Base-by-base conservation (phyloP, 1,284 basidiomycete genomes). In the Golubevia pallescens region DNA sequence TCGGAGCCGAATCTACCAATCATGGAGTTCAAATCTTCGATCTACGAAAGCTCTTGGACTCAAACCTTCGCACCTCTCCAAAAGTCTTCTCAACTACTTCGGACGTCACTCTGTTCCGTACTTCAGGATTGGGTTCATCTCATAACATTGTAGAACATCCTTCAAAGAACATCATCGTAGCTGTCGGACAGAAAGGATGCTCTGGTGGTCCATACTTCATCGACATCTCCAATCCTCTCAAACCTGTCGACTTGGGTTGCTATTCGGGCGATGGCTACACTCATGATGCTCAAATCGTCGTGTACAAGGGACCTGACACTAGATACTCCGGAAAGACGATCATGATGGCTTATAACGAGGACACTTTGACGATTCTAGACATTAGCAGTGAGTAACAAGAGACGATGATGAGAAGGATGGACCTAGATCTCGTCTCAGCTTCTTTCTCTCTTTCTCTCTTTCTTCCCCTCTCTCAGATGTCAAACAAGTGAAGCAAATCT, bases 1-100 rank as follows among this genome's bases (percentile, higher is more conserved):
- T 60, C 38, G 59, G 59, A 14, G 2, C 59, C n/a, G 59, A 60
- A 53, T 10, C 59, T 5, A 13, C 3, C 14, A 20, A 20, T n/a
- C 59, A 60, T 53, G 59, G 59, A n/a, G 7, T 60, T 23, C 59
- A 60, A 34, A 21, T 60, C n/a, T 60, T 60, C 34, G 59, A 60
- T 53, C 16, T 60, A 53, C 28, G 38, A 14, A 60, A 51, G 59
- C 59, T 60, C 4, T n/a, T 42, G n/a, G 59, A 51, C 19, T 14
- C 59, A 16, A 48, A 48, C 10, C 42, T 48, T 48, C 8, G 42
- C 8, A 10, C 10, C 16, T 48, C 42, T 48, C 42, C 42, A 48
- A 48, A 48, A 16, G n/a, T 48, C 14, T 60, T 60, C 38, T 48
- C 42, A 13, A 48, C 16, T 16, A 48, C 42, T 16, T 10, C 8